Conservation (phyloP, 176 grass and related monocot species). For the Areca catechu region DNA sequence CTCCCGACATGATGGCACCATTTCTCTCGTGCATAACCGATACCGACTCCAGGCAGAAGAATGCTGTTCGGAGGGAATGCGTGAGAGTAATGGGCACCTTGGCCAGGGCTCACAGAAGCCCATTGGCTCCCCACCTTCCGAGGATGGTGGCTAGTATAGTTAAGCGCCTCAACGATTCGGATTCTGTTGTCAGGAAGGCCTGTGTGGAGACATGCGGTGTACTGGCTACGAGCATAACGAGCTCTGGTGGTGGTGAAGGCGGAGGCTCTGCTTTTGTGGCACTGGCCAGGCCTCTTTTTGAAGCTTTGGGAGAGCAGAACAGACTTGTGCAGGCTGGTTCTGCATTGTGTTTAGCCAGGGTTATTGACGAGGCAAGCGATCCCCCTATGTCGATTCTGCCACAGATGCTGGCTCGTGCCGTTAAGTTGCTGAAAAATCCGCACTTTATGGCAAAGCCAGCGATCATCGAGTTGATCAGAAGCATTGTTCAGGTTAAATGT, state of each 20-base stretch:
- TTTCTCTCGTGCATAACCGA: constrained; percentile 80
- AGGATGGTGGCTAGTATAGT: constrained; percentile 62
- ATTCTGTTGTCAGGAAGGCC: constrained; percentile 78
- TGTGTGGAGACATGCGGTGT: constrained; percentile 77
- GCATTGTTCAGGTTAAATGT: constrained; percentile 71
- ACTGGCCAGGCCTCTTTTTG: constrained; percentile 66
- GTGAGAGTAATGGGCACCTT: constrained; percentile 63
- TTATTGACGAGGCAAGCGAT: constrained; percentile 76
- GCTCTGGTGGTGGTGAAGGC: constrained; percentile 20
- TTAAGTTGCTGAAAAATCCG: constrained; percentile 90
- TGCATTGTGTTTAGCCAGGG: constrained; percentile 73
- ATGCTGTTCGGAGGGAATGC: constrained; percentile 64
- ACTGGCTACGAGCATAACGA: constrained; percentile 42
- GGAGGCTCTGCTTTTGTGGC: constrained; percentile 28
- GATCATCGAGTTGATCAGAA: constrained; percentile 82
- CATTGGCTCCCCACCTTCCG: constrained; percentile 50
- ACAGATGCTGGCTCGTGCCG: constrained; percentile 67
- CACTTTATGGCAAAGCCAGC: constrained; percentile 96
- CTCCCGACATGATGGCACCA: constrained; percentile 62
- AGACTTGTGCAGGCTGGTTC: constrained; percentile 67
- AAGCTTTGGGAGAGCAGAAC: constrained; percentile 84
- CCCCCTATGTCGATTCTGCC: constrained; percentile 54
- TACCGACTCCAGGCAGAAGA: constrained; percentile 75
- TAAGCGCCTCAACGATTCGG: constrained; percentile 66
- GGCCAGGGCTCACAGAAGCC: constrained; percentile 35